These are phyloP conservation scores for Petunia secreta DNA, from an alignment of 257 asterid genomes.

Conservation along the genomic window DNA sequence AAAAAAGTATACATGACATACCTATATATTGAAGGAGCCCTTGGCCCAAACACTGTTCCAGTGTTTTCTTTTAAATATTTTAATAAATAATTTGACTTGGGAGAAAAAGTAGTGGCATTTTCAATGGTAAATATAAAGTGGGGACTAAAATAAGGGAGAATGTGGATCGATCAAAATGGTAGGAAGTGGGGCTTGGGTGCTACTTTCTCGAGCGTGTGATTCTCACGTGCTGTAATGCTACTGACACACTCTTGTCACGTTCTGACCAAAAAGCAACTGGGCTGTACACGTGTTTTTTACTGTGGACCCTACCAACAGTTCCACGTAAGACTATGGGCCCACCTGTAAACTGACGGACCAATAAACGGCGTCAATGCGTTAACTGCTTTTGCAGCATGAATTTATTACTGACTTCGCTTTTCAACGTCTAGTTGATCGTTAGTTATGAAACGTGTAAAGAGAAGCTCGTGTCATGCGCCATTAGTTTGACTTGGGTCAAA, in stretches of 20 bases:
- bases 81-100: not conserved
- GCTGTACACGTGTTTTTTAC: not conserved
- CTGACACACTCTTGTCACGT: slow-evolving; percentile 23
- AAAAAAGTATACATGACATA: not conserved
- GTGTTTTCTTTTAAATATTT: not conserved
- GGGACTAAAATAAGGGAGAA: not conserved
- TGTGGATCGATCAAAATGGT: not conserved
- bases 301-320: not conserved
- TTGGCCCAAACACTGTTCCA: not conserved
- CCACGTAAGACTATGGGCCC: not conserved
- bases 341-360: not conserved
- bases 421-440: not conserved
- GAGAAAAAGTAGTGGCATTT: not conserved
- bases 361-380: not conserved
- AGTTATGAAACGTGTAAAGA: not conserved
- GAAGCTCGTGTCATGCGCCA: not conserved
- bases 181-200: not conserved
- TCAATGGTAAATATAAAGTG: not conserved
- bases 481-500: not conserved
- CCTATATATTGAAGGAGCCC: not conserved
- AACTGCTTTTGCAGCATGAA: not conserved
- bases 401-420: not conserved
- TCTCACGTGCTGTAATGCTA: not conserved
- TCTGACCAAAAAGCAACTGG: not conserved
- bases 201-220: not conserved